Conservation (phyloP, 257 asterid species). For the Petunia axillaris region DNA sequence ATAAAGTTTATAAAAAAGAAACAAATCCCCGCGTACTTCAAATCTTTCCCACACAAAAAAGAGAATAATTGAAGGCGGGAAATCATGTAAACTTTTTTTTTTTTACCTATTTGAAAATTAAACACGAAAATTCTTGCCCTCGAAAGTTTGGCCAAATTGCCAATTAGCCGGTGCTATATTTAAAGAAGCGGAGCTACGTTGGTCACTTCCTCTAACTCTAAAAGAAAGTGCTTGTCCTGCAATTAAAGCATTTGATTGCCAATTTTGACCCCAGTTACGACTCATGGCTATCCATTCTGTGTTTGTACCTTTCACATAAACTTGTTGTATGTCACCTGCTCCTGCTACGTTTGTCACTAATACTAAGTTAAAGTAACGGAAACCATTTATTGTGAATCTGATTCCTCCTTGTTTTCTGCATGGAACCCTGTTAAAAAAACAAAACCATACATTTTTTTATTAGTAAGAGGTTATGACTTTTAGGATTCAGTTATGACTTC, state of each 20-base stretch:
- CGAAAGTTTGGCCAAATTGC: conserved; percentile 86
- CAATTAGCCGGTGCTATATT: conserved; percentile 78
- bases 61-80: conserved; percentile 33
- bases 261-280: conserved; percentile 88
- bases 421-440: conserved; percentile 38
- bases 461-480: not conserved
- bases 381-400: conserved; percentile 72
- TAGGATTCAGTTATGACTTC: not conserved
- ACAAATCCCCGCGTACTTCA: conserved; percentile 30
- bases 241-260: conserved; percentile 61
- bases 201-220: conserved; percentile 68
- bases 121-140: conserved; percentile 64
- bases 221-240: conserved; percentile 74
- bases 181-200: conserved; percentile 62
- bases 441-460: too few relatives aligned
- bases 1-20: not conserved
- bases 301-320: conserved; percentile 58
- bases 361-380: conserved; percentile 69
- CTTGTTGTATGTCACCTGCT: conserved; percentile 64
- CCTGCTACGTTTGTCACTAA: conserved; percentile 75
- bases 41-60: conserved; percentile 43
- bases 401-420: conserved; percentile 66
- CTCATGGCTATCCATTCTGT: conserved; percentile 70
- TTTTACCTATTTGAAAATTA: conserved; percentile 8
- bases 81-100: not conserved